Conservation (phyloP, 140 eudicot species). For the Stevia rebaudiana region DNA sequence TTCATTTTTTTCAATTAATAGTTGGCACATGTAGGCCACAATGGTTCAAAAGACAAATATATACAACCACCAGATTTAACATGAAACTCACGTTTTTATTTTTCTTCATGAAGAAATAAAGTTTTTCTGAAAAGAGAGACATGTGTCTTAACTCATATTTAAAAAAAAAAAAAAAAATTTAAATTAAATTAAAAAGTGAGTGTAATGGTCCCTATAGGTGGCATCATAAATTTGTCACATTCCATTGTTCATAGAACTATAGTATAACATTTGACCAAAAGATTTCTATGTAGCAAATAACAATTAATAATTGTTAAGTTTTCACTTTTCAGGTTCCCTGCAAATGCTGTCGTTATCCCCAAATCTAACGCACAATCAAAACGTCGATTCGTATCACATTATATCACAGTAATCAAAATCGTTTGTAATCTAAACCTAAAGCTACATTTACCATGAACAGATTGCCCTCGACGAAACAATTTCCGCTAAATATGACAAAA, state of each 20-base stretch:
- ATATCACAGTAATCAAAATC: neutral
- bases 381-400: slow-evolving; percentile 8
- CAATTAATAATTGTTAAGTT: neutral
- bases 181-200: neutral
- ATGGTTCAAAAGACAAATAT: neutral
- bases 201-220: neutral
- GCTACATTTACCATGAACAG: slow-evolving; percentile 1
- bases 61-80: neutral
- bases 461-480: neutral
- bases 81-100: neutral
- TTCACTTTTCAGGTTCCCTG: neutral
- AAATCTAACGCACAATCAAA: neutral
- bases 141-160: slow-evolving; percentile 8
- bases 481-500: neutral
- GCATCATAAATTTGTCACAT: neutral
- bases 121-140: slow-evolving; percentile 5
- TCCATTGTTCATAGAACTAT: neutral
- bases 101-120: slow-evolving; percentile 4
- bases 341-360: neutral
- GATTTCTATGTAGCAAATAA: neutral
- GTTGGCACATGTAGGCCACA: neutral
- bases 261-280: neutral
- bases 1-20: neutral
- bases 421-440: slow-evolving; percentile 10
- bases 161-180: neutral